These are phyloP conservation scores for Podila epigama DNA, from an alignment of 192 early-diverging fungal genomes.

Conservation along the genomic window DNA sequence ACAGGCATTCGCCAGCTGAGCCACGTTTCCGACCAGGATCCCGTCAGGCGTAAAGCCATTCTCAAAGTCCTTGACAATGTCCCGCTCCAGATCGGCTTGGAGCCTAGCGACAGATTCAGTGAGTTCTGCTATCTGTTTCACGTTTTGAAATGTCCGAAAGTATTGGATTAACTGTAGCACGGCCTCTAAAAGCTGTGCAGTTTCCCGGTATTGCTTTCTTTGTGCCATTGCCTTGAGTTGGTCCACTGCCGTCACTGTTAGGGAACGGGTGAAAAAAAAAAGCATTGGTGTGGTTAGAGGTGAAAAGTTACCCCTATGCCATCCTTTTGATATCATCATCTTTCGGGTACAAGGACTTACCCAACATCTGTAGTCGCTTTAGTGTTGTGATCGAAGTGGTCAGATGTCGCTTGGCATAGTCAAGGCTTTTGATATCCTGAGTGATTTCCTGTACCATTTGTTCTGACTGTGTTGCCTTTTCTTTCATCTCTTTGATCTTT, in stretches of 20 bases:
- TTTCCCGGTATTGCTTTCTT: slow-evolving; percentile 79
- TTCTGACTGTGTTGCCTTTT: slow-evolving; percentile 86
- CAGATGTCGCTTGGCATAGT: slow-evolving; percentile 93
- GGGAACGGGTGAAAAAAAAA: neutral
- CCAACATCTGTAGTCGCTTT: slow-evolving; percentile 89
- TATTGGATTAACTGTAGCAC: slow-evolving; percentile 79
- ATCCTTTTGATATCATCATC: neutral
- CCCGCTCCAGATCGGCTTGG: slow-evolving; percentile 47
- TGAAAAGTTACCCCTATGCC: neutral
- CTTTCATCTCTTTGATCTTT: slow-evolving; percentile 84
- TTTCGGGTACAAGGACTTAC: slow-evolving; percentile 52
- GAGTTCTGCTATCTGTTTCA: slow-evolving; percentile 78
- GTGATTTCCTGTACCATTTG: slow-evolving; percentile 94
- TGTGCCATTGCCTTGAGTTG: slow-evolving; percentile 73
- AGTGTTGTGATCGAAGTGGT: slow-evolving; percentile 81
- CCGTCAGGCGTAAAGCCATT: slow-evolving; percentile 73
- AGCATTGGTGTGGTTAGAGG: neutral
- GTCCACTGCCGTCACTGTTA: slow-evolving; percentile 71
- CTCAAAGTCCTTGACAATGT: slow-evolving; percentile 74
- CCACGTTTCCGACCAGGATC: slow-evolving; percentile 55
- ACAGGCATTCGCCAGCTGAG: slow-evolving; percentile 77
- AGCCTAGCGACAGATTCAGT: slow-evolving; percentile 62
- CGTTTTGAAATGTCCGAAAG: slow-evolving; percentile 76
- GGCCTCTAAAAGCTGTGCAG: slow-evolving; percentile 80
- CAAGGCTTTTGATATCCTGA: slow-evolving; percentile 92